Conservation (phyloP, 352 stramenopile genomes). For the Globisporangium emineosum region DNA sequence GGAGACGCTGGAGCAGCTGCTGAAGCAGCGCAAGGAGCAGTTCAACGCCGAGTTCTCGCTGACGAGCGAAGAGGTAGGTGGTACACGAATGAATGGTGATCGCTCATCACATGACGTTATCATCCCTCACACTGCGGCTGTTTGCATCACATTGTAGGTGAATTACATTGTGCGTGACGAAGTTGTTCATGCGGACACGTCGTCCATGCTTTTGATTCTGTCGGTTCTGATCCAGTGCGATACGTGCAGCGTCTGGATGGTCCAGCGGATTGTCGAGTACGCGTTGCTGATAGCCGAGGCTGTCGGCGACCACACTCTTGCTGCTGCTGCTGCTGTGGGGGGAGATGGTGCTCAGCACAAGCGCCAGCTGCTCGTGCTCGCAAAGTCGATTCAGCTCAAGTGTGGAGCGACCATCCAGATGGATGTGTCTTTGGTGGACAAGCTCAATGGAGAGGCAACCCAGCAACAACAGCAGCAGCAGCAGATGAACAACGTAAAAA, state of each 20-base stretch:
- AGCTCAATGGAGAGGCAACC: slow-evolving; percentile 14
- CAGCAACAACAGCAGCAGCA: slow-evolving; percentile 1
- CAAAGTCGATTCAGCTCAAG: slow-evolving; percentile 31
- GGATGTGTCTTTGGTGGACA: slow-evolving; percentile 30
- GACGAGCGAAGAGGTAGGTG: slow-evolving; percentile 30
- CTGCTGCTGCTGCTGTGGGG: background rate
- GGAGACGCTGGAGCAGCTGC: slow-evolving; percentile 26
- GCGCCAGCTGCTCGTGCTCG: background rate
- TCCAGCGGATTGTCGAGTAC: slow-evolving; percentile 32
- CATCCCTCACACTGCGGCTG: background rate
- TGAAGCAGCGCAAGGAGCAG: slow-evolving; percentile 22
- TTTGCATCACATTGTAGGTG: slow-evolving; percentile 17
- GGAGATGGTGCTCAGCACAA: background rate
- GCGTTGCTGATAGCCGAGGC: slow-evolving; percentile 16
- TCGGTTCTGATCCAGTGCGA: slow-evolving; percentile 30
- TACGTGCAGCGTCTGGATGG: slow-evolving; percentile 30
- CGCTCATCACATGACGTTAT: no score
- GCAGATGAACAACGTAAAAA: background rate
- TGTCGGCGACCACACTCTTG: background rate
- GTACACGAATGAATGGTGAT: no score
- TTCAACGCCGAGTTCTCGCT: slow-evolving; percentile 20
- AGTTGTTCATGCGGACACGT: background rate
- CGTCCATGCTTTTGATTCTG: slow-evolving; percentile 17
- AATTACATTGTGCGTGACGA: slow-evolving; percentile 27
- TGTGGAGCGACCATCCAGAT: slow-evolving; percentile 26